These are phyloP conservation scores for Penicillium samsonianum DNA, from an alignment of 495 filamentous ascomycete species.

Conservation along the genomic window DNA sequence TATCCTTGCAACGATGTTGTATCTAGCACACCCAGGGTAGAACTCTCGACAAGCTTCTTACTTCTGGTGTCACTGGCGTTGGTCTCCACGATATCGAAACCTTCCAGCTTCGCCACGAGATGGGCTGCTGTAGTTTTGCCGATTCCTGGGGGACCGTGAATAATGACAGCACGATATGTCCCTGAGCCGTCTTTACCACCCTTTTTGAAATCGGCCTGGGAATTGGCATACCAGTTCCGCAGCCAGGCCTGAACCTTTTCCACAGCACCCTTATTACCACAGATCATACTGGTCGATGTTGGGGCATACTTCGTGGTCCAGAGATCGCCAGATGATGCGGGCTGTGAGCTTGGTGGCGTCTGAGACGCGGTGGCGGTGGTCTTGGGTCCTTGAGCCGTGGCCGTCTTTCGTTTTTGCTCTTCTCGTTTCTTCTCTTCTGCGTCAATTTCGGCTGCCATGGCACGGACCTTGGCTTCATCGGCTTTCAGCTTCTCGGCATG, in stretches of 20 bases:
- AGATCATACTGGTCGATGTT: slow-evolving; percentile 78
- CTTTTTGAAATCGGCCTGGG: slow-evolving; percentile 73
- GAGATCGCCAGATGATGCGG: slow-evolving; percentile 57
- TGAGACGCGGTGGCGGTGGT: slow-evolving; percentile 12
- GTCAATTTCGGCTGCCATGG: slow-evolving; percentile 83
- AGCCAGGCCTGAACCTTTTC: slow-evolving; percentile 91
- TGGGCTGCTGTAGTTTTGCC: slow-evolving; percentile 98
- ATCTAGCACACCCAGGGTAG: slow-evolving; percentile 83
- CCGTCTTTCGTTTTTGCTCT: slow-evolving; percentile 39
- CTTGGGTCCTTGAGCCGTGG: slow-evolving; percentile 32
- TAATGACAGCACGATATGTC: slow-evolving; percentile 77
- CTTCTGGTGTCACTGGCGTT: slow-evolving; percentile 97
- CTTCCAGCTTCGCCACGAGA: slow-evolving; percentile 87
- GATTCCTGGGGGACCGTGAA: slow-evolving; percentile 93
- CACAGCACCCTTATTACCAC: slow-evolving; percentile 88
- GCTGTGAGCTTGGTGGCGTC: slow-evolving; percentile 28
- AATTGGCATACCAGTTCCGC: slow-evolving; percentile 71
- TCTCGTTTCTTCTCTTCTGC: slow-evolving; percentile 53
- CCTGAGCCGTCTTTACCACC: slow-evolving; percentile 81
- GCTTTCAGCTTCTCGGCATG: slow-evolving; percentile 77
- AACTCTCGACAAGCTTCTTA: slow-evolving; percentile 91
- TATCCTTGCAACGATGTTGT: slow-evolving; percentile 91
- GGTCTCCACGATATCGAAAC: slow-evolving; percentile 89
- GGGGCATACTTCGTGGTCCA: slow-evolving; percentile 98
- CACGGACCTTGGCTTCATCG: slow-evolving; percentile 73